Evolutionary conservation across 768 basidiomycete species (phyloP).

Genomic region (Tulasnella sp.): DNA sequence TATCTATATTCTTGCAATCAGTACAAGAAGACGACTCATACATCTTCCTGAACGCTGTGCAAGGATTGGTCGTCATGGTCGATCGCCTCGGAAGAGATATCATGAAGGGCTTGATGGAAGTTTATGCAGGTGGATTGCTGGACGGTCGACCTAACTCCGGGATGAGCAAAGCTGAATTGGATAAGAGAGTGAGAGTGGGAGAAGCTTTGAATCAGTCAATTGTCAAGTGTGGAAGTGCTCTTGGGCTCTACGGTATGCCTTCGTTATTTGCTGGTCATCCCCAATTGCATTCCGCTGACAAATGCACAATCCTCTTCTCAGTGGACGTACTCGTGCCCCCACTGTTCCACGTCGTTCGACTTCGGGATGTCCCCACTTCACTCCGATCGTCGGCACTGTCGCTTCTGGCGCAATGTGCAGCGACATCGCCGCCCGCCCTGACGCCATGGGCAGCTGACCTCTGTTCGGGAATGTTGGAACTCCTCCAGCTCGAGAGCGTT

Average conservation of each 20-base stretch:
- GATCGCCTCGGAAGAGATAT: constrained; percentile 67
- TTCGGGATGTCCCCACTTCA: constrained; percentile 50
- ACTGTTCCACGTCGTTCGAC: constrained; percentile 52
- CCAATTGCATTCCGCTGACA: not conserved
- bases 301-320: constrained; percentile 24
- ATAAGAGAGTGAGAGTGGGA: constrained; percentile 63
- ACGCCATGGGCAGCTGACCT: constrained; percentile 53
- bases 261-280: not conserved
- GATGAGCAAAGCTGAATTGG: constrained; percentile 42
- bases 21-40: constrained; percentile 93
- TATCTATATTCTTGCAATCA: constrained; percentile 76
- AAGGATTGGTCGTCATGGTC: constrained; percentile 79
- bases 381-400: constrained; percentile 59
- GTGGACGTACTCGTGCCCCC: constrained; percentile 63
- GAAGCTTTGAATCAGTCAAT: constrained; percentile 78
- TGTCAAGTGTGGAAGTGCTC: constrained; percentile 52
- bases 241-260: constrained; percentile 54
- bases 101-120: constrained; percentile 48
- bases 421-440: constrained; percentile 50
- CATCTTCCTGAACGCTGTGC: constrained; percentile 84
- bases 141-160: constrained; percentile 35
- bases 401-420: constrained; percentile 62
- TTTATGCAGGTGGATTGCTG: constrained; percentile 41
- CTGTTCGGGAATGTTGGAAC: constrained; percentile 56
- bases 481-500: constrained; percentile 38